Evolutionary conservation across 2,329 filamentous ascomycete species (phyloP).

Genomic region (Aspergillus phoenicis): DNA sequence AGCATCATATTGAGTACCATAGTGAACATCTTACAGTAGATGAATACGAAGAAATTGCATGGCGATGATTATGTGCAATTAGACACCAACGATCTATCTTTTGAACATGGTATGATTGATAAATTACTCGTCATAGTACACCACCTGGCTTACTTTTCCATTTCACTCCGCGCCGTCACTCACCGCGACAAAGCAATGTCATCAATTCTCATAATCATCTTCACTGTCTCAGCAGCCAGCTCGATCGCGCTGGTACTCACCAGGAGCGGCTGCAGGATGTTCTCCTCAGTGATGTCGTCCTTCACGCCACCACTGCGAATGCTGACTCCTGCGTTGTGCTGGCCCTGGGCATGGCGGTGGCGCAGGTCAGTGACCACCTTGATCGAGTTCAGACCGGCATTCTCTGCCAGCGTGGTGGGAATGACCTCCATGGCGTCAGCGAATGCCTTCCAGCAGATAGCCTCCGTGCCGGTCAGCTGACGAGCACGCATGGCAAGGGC

Average conservation of each 20-base stretch:
- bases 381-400: slow-evolving; percentile 96
- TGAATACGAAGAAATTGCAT: background rate
- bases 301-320: slow-evolving; percentile 98
- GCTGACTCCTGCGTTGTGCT: slow-evolving; percentile 94
- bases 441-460: slow-evolving; percentile 99
- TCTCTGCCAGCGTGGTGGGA: slow-evolving; percentile 94
- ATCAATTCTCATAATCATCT: slow-evolving; percentile 80
- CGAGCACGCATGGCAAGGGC: slow-evolving; percentile 80
- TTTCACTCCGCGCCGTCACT: slow-evolving; percentile 15
- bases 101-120: slow-evolving; percentile 22
- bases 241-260: slow-evolving; percentile 98
- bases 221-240: slow-evolving; percentile 95
- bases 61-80: slow-evolving; percentile 7
- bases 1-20: no score
- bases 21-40: no score
- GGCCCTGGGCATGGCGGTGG: slow-evolving; percentile 90
- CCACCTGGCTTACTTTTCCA: slow-evolving; percentile 22
- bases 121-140: slow-evolving; percentile 29
- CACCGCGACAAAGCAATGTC: slow-evolving; percentile 62
- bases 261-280: slow-evolving; percentile 90
- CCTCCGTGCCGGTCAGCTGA: slow-evolving; percentile 83
- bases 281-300: slow-evolving; percentile 94
- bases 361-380: slow-evolving; percentile 96
- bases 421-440: slow-evolving; percentile 97
- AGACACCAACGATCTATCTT: slow-evolving; percentile 12